phyloP scores from a whole-genome alignment of 2,329 filamentous ascomycete species.

The Paecilomyces sp. region DNA sequence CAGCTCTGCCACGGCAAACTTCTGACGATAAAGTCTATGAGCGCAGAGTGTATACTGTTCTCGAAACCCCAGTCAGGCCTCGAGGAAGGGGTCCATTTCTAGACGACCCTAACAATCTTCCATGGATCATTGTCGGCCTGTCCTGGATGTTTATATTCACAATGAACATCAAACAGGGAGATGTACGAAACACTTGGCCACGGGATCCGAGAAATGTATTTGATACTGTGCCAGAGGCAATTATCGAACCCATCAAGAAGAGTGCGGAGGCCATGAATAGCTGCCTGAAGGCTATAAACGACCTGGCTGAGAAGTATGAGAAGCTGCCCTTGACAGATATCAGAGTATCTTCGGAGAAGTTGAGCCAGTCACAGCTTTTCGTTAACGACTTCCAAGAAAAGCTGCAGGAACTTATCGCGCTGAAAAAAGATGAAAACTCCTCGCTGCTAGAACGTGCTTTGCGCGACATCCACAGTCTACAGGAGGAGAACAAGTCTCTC shows the following conservation, averaged over 20 bases:
- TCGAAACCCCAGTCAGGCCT: background rate
- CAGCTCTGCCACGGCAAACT: background rate
- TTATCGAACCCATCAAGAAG: background rate
- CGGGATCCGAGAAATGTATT: background rate
- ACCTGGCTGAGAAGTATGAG: background rate
- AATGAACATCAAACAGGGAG: background rate
- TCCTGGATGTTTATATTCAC: background rate
- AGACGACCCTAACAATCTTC: background rate
- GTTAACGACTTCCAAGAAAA: background rate
- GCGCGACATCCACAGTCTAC: background rate
- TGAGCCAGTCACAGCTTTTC: background rate
- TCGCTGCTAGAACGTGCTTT: background rate
- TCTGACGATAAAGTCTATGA: background rate
- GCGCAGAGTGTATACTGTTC: background rate
- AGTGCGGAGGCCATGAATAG: background rate
- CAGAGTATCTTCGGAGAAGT: background rate
- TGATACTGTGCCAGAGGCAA: background rate
- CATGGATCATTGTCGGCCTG: background rate
- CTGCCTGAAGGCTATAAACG: background rate
- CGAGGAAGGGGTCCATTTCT: background rate
- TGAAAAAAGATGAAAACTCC: background rate
- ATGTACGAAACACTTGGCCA: background rate
- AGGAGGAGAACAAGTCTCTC: background rate
- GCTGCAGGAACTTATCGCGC: background rate
- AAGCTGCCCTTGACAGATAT: background rate